These are phyloP conservation scores for Ilyonectria sp. DNA, from an alignment of 2,329 filamentous ascomycete species.

Conservation along the genomic window DNA sequence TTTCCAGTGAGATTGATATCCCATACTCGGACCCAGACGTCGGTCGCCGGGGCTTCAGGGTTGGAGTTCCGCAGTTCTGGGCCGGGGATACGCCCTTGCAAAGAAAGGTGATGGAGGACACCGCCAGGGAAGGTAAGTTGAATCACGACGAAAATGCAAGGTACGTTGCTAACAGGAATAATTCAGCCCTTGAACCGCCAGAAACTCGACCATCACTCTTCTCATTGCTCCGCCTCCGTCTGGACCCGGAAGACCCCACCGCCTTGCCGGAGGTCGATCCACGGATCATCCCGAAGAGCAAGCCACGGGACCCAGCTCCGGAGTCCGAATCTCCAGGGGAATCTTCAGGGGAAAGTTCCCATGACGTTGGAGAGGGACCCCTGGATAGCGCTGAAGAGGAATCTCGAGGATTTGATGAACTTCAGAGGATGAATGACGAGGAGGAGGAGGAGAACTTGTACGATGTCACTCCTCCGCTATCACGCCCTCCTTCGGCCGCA, in stretches of 20 bases:
- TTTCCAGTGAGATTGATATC: constrained; percentile 27
- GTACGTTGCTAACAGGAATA: constrained; percentile 17
- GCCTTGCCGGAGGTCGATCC: constrained; percentile 40
- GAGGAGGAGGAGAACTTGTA: constrained; percentile 30
- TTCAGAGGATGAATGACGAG: neutral
- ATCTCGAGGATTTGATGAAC: neutral
- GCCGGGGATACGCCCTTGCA: constrained; percentile 51
- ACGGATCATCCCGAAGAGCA: constrained; percentile 39
- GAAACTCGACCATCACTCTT: constrained; percentile 31
- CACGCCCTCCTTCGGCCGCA: neutral
- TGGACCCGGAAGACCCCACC: constrained; percentile 27
- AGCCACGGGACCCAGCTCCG: constrained; percentile 8
- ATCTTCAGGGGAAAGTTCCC: neutral
- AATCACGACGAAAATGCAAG: constrained; percentile 14
- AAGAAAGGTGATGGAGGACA: constrained; percentile 44
- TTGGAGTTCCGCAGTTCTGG: constrained; percentile 47
- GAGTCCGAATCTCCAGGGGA: neutral
- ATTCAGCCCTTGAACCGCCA: constrained; percentile 24
- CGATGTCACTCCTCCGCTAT: neutral
- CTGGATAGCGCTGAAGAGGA: neutral
- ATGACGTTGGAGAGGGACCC: neutral
- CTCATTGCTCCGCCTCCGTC: neutral
- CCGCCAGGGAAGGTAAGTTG: constrained; percentile 40
- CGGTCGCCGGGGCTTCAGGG: constrained; percentile 42
- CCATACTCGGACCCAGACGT: constrained; percentile 35